These are phyloP conservation scores for Wickerhamomyces bovis DNA, from an alignment of 805 yeast genomes.

Conservation along the genomic window DNA sequence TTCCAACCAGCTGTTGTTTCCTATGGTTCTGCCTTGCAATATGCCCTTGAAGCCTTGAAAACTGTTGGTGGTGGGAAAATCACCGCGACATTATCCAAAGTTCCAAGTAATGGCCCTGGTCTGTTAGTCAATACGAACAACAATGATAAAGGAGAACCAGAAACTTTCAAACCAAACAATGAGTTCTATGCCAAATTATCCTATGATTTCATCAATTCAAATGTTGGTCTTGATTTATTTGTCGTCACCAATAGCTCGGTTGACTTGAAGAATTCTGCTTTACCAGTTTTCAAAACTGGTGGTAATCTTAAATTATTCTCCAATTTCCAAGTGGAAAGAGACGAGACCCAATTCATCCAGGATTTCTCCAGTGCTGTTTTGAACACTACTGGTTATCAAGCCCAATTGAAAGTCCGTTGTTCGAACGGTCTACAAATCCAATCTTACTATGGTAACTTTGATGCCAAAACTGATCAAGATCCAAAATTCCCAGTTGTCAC, in stretches of 20 bases:
- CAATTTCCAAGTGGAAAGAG: slow-evolving; percentile 59
- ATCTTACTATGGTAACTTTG: slow-evolving; percentile 60
- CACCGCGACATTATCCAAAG: slow-evolving; percentile 53
- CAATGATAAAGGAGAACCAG: slow-evolving; percentile 34
- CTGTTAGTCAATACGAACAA: slow-evolving; percentile 35
- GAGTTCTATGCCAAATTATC: slow-evolving; percentile 58
- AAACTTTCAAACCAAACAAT: slow-evolving; percentile 51
- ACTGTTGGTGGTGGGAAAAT: slow-evolving; percentile 81
- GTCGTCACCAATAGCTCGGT: slow-evolving; percentile 58
- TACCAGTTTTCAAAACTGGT: slow-evolving; percentile 59
- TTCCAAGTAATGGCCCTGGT: slow-evolving; percentile 85
- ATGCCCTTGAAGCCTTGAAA: slow-evolving; percentile 57
- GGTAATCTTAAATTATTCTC: slow-evolving; percentile 65
- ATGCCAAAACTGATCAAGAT: slow-evolving; percentile 39
- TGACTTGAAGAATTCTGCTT: slow-evolving; percentile 70
- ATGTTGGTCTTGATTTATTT: slow-evolving; percentile 73
- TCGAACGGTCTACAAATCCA: slow-evolving; percentile 81
- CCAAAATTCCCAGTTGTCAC: slow-evolving; percentile 65
- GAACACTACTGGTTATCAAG: slow-evolving; percentile 65
- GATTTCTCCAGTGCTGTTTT: slow-evolving; percentile 50
- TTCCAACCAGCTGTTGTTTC: slow-evolving; percentile 52
- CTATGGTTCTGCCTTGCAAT: slow-evolving; percentile 71
- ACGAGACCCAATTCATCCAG: slow-evolving; percentile 58
- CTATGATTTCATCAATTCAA: slow-evolving; percentile 45
- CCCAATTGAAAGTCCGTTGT: slow-evolving; percentile 76